Conservation (phyloP, 2,329 filamentous ascomycete species). For the Moelleriella libera region DNA sequence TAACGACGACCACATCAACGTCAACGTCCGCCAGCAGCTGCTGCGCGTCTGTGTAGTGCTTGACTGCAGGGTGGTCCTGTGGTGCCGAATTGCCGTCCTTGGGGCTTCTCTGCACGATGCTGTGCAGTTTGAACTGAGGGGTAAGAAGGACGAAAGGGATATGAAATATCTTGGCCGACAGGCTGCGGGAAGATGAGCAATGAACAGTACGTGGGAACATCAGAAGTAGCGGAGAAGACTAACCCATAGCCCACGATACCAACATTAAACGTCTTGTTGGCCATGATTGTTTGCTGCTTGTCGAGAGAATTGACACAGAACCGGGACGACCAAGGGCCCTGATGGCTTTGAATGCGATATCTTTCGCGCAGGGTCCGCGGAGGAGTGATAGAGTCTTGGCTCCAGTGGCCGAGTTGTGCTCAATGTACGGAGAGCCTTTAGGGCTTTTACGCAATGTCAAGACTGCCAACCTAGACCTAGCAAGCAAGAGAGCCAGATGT, state of each 20-base stretch:
- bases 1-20: constrained; percentile 57
- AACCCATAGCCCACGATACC: constrained; percentile 38
- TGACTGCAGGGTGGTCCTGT: constrained; percentile 49
- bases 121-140: constrained; percentile 51
- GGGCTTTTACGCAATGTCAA: too few species aligned
- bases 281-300: constrained; percentile 10
- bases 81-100: constrained; percentile 50
- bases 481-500: too few species aligned
- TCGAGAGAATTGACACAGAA: too few species aligned
- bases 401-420: too few species aligned
- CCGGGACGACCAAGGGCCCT: too few species aligned
- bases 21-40: constrained; percentile 49
- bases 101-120: constrained; percentile 63
- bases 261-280: constrained; percentile 30
- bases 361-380: too few species aligned
- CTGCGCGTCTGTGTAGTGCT: constrained; percentile 48
- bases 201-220: constrained; percentile 1
- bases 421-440: too few species aligned
- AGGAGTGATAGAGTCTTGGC: too few species aligned
- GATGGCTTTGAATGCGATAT: too few species aligned
- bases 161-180: constrained; percentile 68
- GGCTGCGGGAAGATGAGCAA: constrained; percentile 12
- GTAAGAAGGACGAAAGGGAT: constrained; percentile 61
- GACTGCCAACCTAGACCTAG: too few species aligned
- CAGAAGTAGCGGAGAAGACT: constrained; percentile 4